Conservation (phyloP, 352 stramenopile species). For the Phytopythium montanum region DNA sequence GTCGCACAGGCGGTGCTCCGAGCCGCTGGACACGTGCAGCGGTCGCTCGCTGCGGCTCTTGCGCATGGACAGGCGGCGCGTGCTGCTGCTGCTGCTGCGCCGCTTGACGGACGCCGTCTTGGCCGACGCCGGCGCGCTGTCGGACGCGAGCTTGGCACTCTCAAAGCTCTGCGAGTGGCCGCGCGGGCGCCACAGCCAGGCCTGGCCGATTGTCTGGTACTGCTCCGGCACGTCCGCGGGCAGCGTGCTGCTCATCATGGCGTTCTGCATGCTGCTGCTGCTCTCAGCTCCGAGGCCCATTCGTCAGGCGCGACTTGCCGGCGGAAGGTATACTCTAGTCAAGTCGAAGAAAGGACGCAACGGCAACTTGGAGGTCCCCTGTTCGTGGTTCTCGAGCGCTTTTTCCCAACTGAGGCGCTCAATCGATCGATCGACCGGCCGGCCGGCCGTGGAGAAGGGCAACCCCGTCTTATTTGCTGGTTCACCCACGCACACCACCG, state of each 20-base stretch:
- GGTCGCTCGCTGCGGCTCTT: constrained; percentile 38
- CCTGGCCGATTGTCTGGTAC: constrained; percentile 34
- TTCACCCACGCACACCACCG: constrained; percentile 1
- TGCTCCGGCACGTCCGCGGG: constrained; percentile 17
- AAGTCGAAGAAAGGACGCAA: neutral
- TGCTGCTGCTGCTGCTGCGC: constrained; percentile 21
- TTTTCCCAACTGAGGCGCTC: constrained; percentile 2
- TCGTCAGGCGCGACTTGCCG: neutral
- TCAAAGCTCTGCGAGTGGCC: constrained; percentile 23
- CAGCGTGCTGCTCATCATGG: constrained; percentile 1
- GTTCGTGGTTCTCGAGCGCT: neutral
- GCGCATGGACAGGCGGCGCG: constrained; percentile 18
- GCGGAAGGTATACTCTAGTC: neutral
- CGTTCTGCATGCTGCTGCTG: neutral
- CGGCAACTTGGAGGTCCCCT: neutral
- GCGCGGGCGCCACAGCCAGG: constrained; percentile 24
- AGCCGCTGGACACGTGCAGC: constrained; percentile 24
- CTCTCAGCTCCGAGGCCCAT: constrained; percentile 3
- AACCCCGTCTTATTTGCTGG: neutral
- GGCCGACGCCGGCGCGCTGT: constrained; percentile 6
- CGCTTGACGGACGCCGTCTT: constrained; percentile 22
- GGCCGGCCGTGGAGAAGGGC: neutral
- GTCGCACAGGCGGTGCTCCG: constrained; percentile 28
- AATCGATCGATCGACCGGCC: neutral
- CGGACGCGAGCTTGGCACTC: constrained; percentile 8